Conservation (phyloP, 306 rosid species). For the Chamaecrista fasciculata region DNA sequence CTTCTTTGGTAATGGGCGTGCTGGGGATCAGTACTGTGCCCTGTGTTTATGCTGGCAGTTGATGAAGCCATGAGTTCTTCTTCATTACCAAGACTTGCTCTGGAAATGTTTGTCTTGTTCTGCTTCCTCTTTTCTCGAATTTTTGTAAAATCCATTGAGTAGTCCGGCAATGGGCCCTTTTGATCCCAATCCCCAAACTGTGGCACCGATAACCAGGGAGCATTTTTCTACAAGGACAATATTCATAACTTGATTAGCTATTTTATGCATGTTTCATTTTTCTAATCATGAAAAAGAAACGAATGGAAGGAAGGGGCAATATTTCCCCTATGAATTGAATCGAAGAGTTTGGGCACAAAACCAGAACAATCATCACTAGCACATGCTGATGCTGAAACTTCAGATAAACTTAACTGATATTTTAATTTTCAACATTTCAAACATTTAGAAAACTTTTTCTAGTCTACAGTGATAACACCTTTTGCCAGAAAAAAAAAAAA, state of each 20-base stretch:
- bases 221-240: conserved; percentile 55
- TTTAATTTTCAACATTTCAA: neutral
- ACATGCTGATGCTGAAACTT: neutral
- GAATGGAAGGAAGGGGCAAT: neutral
- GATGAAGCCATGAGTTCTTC: conserved; percentile 72
- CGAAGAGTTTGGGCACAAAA: neutral
- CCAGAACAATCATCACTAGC: conserved; percentile 6
- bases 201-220: conserved; percentile 95
- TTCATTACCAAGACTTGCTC: conserved; percentile 98
- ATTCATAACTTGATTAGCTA: conserved; percentile 3
- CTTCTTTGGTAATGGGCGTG: conserved; percentile 57
- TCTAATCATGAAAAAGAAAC: neutral
- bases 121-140: conserved; percentile 95
- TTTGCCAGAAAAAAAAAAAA: neutral
- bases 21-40: conserved; percentile 41
- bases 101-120: conserved; percentile 77
- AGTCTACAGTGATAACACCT: neutral
- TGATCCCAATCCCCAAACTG: conserved; percentile 99
- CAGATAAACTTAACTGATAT: neutral
- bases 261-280: conserved; percentile 1
- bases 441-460: neutral
- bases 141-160: conserved; percentile 91
- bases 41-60: conserved; percentile 31
- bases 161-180: conserved; percentile 89
- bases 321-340: conserved; percentile 11